Evolutionary conservation across 2,329 filamentous ascomycete genomes (phyloP).

Genomic region (Mycocentrospora acerina): DNA sequence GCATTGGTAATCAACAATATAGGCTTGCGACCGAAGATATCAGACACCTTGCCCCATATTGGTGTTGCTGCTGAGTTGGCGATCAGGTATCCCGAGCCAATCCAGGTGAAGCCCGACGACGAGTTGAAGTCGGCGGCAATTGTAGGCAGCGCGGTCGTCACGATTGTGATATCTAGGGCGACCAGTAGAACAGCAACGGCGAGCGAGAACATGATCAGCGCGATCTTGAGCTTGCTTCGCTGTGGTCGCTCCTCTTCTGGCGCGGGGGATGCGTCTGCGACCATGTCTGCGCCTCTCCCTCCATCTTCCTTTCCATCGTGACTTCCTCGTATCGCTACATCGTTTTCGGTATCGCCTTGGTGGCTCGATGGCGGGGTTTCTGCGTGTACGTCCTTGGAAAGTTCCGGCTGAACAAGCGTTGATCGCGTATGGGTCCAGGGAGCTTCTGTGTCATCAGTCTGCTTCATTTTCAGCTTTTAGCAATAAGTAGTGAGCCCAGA

Average conservation of each 20-base stretch:
- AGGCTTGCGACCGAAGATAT: slow-evolving; percentile 68
- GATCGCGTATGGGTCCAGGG: background rate
- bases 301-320: slow-evolving; percentile 5
- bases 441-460: slow-evolving; percentile 7
- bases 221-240: slow-evolving; percentile 46
- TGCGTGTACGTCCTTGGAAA: slow-evolving; percentile 6
- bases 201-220: slow-evolving; percentile 53
- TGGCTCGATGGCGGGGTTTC: slow-evolving; percentile 18
- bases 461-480: slow-evolving; percentile 4
- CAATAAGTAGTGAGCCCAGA: background rate
- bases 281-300: slow-evolving; percentile 5
- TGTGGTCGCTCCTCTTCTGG: slow-evolving; percentile 29
- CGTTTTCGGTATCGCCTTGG: slow-evolving; percentile 12
- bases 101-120: slow-evolving; percentile 55
- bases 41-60: slow-evolving; percentile 64
- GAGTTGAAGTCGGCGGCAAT: slow-evolving; percentile 58
- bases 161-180: slow-evolving; percentile 63
- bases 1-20: slow-evolving; percentile 61
- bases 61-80: slow-evolving; percentile 54
- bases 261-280: slow-evolving; percentile 11
- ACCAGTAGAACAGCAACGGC: slow-evolving; percentile 60
- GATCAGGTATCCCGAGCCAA: slow-evolving; percentile 55
- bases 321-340: slow-evolving; percentile 3
- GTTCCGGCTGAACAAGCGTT: background rate
- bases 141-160: slow-evolving; percentile 63